Evolutionary conservation across 768 basidiomycete species (phyloP).

Genomic region (Amanita pseudoporphyria): DNA sequence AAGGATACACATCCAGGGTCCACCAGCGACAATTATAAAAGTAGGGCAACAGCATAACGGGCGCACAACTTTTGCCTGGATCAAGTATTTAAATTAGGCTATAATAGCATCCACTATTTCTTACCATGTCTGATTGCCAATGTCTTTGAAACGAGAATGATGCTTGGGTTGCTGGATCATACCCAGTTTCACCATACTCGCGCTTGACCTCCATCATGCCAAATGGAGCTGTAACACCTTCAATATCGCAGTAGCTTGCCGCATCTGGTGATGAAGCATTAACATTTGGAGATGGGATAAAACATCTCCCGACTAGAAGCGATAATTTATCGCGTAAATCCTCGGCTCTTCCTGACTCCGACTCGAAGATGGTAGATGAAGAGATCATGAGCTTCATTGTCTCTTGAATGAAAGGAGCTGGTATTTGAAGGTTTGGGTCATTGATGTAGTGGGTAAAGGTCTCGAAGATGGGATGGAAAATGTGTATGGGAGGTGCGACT

Average conservation of each 20-base stretch:
- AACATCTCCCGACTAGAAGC: not conserved
- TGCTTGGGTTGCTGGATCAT: slow-evolving; percentile 21
- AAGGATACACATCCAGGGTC: slow-evolving; percentile 13
- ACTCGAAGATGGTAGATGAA: slow-evolving; percentile 14
- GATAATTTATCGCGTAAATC: not conserved
- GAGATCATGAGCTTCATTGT: slow-evolving; percentile 9
- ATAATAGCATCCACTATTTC: too few species aligned
- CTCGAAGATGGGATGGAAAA: too few species aligned
- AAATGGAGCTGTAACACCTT: not conserved
- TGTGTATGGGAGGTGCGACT: too few species aligned
- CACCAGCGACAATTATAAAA: slow-evolving; percentile 12
- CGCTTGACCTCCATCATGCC: slow-evolving; percentile 17
- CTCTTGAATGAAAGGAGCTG: slow-evolving; percentile 5
- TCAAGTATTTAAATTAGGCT: too few species aligned
- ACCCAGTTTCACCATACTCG: slow-evolving; percentile 20
- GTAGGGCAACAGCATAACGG: slow-evolving; percentile 15
- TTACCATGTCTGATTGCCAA: too few species aligned
- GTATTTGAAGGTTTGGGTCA: slow-evolving; percentile 11
- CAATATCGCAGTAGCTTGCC: slow-evolving; percentile 1
- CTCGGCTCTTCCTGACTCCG: not conserved
- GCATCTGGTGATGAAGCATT: not conserved
- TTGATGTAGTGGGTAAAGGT: slow-evolving; percentile 12
- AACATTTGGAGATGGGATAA: too few species aligned
- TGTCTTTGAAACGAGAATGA: slow-evolving; percentile 14
- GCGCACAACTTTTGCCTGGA: slow-evolving; percentile 9